Base-by-base conservation (phyloP, 192 early-diverging fungal species). In the Linnemannia exigua region DNA sequence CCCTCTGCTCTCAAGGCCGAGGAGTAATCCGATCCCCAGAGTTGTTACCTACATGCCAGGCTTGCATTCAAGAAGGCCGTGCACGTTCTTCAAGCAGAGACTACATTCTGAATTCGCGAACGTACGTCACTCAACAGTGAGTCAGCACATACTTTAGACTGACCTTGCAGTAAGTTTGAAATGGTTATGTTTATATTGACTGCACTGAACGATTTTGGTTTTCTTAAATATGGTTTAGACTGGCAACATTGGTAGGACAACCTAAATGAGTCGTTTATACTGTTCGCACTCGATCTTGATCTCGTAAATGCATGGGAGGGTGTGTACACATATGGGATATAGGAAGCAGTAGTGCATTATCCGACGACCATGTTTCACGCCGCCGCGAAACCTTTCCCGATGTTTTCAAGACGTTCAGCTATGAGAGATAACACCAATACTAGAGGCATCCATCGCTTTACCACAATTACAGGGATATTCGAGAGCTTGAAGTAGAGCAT, bases 311-410 rank as follows among this genome's bases (percentile, higher is more conserved):
- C 14, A 37, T 41, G 28, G 63, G 47, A 67, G 15, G 79, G 67
- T n/a, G 75, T 51, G 7, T 78, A 81, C 46, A 87, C 71, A 4
- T 87, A 58, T 36, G 20, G 71, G 25, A 74, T 81, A 54, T 79
- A 87, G 58, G 79, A 75, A 25, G 28, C 50, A 69, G 37, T 81
- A 14, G 68, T 72, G 31, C 78, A 87, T 72, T 50, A 58, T 15
- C 69, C 16, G 25, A 54, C 20, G 68, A 63, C 0, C 69, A 79
- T 36, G 68, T 17, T 19, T 22, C 20, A 8, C 44, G 46, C 28
- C 70, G 70, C 17, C 25, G 38, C 0, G 46, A 16, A 33, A 72
- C 48, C 25, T 72, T 72, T 72, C 22, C 38, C 1, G 47, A 12
- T 31, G 70, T 17, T 17, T 16, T 51, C 28, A 41, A 28, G 70